Conservation (phyloP, 371 early-diverging fungal species). For the Actinomucor elegans region DNA sequence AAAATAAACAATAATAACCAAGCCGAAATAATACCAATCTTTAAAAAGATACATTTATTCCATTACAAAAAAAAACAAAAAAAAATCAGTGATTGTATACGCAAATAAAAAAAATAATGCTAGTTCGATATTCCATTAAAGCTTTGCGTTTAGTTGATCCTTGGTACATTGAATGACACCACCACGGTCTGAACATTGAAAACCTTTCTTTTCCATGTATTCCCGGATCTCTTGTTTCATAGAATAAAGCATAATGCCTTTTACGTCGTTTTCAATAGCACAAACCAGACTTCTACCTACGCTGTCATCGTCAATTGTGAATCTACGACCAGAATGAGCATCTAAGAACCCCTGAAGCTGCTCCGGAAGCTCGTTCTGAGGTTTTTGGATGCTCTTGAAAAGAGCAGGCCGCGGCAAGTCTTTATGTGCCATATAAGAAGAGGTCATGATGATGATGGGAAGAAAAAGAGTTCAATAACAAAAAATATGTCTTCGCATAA, state of each 20-base stretch:
- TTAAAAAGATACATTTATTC: no score
- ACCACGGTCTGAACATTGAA: background rate
- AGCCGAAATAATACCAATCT: no score
- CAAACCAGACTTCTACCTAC: conserved; percentile 2
- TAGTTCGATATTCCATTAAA: no score
- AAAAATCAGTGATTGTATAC: no score
- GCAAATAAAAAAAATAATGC: no score
- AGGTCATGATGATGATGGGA: background rate
- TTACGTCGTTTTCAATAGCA: background rate
- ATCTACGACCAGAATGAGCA: background rate
- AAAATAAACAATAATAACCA: no score
- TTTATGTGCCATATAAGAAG: background rate
- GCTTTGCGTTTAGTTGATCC: background rate
- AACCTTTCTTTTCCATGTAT: conserved; percentile 1
- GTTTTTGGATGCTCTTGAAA: background rate
- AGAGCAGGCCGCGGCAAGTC: background rate
- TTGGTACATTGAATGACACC: background rate
- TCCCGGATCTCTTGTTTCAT: background rate
- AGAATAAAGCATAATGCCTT: conserved; percentile 2
- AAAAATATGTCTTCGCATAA: no score
- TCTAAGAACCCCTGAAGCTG: background rate
- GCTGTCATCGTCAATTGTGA: conserved; percentile 5
- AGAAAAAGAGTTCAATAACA: no score
- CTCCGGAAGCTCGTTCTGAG: background rate
- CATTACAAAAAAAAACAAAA: no score